Evolutionary conservation across 2,329 filamentous ascomycete species (phyloP).

Genomic region (Fusarium metavorans): DNA sequence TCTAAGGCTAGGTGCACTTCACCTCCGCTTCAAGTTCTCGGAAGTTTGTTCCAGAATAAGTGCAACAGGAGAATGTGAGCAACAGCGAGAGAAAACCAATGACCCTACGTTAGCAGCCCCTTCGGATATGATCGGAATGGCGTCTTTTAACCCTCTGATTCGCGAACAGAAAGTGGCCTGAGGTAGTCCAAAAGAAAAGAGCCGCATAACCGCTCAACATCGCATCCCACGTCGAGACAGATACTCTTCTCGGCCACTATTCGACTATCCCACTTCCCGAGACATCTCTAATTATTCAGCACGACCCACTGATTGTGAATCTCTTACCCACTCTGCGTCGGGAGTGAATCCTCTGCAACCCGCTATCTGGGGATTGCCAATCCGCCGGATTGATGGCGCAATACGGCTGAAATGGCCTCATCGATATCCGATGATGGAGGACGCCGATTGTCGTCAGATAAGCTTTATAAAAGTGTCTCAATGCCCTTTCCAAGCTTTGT

Average conservation of each 20-base stretch:
- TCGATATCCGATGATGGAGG: background rate
- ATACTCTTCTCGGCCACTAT: background rate
- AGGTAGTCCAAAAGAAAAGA: background rate
- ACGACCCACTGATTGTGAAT: constrained; percentile 13
- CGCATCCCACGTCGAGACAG: background rate
- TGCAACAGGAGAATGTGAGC: background rate
- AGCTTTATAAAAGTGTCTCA: background rate
- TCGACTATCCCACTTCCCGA: constrained; percentile 6
- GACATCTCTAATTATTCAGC: constrained; percentile 32
- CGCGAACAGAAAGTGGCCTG: background rate
- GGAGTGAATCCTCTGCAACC: constrained; percentile 11
- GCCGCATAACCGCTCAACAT: background rate
- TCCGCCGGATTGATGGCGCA: constrained; percentile 35
- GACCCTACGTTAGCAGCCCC: background rate
- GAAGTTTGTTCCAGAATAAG: background rate
- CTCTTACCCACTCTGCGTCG: background rate
- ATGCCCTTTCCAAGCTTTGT: background rate
- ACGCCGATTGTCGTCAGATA: constrained; percentile 1
- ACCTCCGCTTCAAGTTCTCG: background rate
- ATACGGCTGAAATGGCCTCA: constrained; percentile 37
- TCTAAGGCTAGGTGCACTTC: no score
- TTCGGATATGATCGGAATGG: background rate
- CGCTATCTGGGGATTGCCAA: constrained; percentile 28
- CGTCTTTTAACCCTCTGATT: background rate
- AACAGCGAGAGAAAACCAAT: background rate